Evolutionary conservation across 768 basidiomycete species (phyloP), one percentile per base, ranked within the genome.

Genomic region (Amyloporia xantha): DNA sequence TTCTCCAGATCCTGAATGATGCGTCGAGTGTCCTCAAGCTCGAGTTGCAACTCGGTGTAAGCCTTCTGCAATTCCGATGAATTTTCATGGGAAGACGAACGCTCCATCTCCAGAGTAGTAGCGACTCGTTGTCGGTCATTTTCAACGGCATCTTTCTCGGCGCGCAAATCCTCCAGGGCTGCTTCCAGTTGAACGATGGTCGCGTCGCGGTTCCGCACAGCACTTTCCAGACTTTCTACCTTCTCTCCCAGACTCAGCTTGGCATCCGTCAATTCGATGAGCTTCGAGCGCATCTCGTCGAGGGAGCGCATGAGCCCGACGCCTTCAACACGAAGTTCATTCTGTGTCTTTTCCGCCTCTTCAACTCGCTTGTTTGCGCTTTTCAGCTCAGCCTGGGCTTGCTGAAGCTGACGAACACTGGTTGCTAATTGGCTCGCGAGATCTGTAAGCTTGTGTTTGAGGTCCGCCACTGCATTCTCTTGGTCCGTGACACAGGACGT

Each of bases 281-380:
- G 81, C 69, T 91, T 91, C 35, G 86, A 79, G 25, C 85, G 78
- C 80, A 91, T 84, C 65, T 91, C 88, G 54, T 91, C 84, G 51
- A 92, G 67, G n/a, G 86, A 82, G 24, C 74, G 78, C 81, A 91
- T 78, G 27, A 93, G 74, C 45, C 71, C 75, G n/a, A 77, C 80
- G 35, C 90, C 88, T 65, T 93, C 91, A 0, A 71, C 68, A 58
- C 91, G 90, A 2, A 93, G 72, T 51, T 78, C 81, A 59, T 78
- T 78, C 58, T 88, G 83, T 3, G 71, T 80, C 56, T 70, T 72
- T 63, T 91, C 87, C 0, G 86, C 84, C 54, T 85, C 83, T 30
- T 87, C 84, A 5, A 82, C 84, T 3, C 87, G 84, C 44, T 82
- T 74, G 35, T 68, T 73, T 5, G 86, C 78, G 50, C 65, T 67